Percentiles rank a stretch among this genome's conserved stretches.
These are phyloP conservation scores for Selenicereus undatus DNA, from an alignment of 148 eudicot species.

Conservation along the genomic window DNA sequence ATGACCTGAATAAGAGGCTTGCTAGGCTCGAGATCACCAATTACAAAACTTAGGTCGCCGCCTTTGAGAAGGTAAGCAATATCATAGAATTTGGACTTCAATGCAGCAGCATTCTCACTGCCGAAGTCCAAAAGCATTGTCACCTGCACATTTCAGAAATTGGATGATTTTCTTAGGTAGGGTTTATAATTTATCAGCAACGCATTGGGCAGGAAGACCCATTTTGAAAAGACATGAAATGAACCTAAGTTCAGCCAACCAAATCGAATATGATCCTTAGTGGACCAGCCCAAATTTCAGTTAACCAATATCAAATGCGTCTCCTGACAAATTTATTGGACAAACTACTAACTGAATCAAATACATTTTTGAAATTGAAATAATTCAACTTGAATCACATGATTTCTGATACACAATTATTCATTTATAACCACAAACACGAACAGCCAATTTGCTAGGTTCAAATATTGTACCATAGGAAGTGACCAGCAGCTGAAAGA, in stretches of 20 bases:
- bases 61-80: constrained; percentile 39
- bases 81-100: constrained; percentile 37
- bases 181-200: background rate
- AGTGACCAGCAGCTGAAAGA: no score
- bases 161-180: background rate
- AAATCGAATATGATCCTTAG: no score
- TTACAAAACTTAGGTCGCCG: constrained; percentile 25
- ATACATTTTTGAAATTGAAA: background rate
- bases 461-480: background rate
- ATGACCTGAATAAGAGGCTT: constrained; percentile 27
- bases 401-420: background rate
- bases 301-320: background rate
- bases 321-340: background rate
- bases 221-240: background rate
- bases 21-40: constrained; percentile 35
- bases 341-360: background rate
- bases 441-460: background rate
- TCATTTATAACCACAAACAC: background rate
- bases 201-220: background rate
- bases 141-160: constrained; percentile 26
- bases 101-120: constrained; percentile 23
- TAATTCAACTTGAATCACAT: background rate
- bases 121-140: constrained; percentile 32
- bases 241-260: no score
- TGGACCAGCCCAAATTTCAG: no score